phyloP scores from a whole-genome alignment of 2,329 filamentous ascomycete species.

The Colletotrichum tabaci region DNA sequence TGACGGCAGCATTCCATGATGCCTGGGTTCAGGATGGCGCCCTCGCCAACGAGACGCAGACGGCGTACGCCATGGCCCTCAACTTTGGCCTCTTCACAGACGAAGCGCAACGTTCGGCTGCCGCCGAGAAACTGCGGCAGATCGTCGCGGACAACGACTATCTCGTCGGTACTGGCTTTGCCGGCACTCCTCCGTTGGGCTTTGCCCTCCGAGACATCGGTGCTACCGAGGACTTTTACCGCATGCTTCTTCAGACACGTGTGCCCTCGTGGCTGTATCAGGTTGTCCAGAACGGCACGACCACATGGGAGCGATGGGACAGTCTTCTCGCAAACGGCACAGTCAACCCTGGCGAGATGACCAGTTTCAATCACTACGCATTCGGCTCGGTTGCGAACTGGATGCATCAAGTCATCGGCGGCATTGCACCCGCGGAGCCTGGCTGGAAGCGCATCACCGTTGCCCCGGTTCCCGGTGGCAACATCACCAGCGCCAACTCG shows the following conservation, averaged over 20 bases:
- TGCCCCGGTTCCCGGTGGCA: slow-evolving; percentile 53
- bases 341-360: slow-evolving; percentile 63
- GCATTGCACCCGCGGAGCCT: slow-evolving; percentile 55
- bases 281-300: slow-evolving; percentile 62
- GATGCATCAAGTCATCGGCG: slow-evolving; percentile 61
- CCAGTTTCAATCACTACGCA: slow-evolving; percentile 66
- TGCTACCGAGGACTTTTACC: slow-evolving; percentile 56
- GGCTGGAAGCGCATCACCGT: slow-evolving; percentile 58
- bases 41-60: slow-evolving; percentile 57
- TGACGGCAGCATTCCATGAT: slow-evolving; percentile 49
- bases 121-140: slow-evolving; percentile 48
- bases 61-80: slow-evolving; percentile 55
- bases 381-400: slow-evolving; percentile 64
- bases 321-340: slow-evolving; percentile 59
- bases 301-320: slow-evolving; percentile 68
- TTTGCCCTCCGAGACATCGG: slow-evolving; percentile 50
- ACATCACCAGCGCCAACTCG: slow-evolving; percentile 52
- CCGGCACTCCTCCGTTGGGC: slow-evolving; percentile 58
- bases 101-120: slow-evolving; percentile 43
- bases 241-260: slow-evolving; percentile 62
- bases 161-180: slow-evolving; percentile 59
- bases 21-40: slow-evolving; percentile 51
- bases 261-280: slow-evolving; percentile 65
- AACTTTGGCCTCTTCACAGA: slow-evolving; percentile 54
- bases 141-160: slow-evolving; percentile 53